phyloP scores from a whole-genome alignment of 805 yeast species.

The Kodamaea lidongshanica region DNA sequence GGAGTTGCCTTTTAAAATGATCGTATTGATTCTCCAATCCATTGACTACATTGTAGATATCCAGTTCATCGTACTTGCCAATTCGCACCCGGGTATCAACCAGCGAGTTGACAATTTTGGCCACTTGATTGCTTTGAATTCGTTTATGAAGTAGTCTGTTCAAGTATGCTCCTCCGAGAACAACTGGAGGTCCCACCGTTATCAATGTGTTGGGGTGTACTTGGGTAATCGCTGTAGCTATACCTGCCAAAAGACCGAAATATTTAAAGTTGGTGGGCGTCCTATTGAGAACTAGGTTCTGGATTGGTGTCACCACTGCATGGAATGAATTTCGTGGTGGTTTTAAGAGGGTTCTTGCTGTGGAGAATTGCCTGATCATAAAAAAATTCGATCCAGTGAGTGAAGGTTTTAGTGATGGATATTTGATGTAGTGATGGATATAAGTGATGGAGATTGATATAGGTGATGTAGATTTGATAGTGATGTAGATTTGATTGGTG shows the following conservation, averaged over 20 bases:
- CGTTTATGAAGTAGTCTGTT: slow-evolving; percentile 13
- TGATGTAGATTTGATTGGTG: too few species aligned
- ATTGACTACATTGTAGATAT: slow-evolving; percentile 21
- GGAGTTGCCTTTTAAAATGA: slow-evolving; percentile 24
- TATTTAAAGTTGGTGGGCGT: slow-evolving; percentile 25
- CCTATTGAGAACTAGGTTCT: slow-evolving; percentile 21
- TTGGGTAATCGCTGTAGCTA: slow-evolving; percentile 26
- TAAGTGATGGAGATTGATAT: too few species aligned
- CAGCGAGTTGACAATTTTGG: slow-evolving; percentile 9
- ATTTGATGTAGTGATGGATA: too few species aligned
- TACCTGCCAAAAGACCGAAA: slow-evolving; percentile 19
- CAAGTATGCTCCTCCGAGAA: slow-evolving; percentile 22
- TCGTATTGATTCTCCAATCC: slow-evolving; percentile 37
- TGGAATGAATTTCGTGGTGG: slow-evolving; percentile 32
- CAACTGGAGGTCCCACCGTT: slow-evolving; percentile 34
- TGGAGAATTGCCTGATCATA: slow-evolving; percentile 2
- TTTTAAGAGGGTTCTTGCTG: slow-evolving; percentile 3
- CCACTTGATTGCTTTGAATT: slow-evolving; percentile 12
- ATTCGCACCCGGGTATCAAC: slow-evolving; percentile 13
- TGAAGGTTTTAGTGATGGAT: background rate
- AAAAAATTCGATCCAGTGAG: too few species aligned
- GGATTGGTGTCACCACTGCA: slow-evolving; percentile 19
- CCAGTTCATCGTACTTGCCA: slow-evolving; percentile 29
- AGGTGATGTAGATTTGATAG: too few species aligned
- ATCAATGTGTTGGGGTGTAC: slow-evolving; percentile 31